phyloP scores from a whole-genome alignment of 2,329 filamentous ascomycete species.

The Thielaviopsis musarum region DNA sequence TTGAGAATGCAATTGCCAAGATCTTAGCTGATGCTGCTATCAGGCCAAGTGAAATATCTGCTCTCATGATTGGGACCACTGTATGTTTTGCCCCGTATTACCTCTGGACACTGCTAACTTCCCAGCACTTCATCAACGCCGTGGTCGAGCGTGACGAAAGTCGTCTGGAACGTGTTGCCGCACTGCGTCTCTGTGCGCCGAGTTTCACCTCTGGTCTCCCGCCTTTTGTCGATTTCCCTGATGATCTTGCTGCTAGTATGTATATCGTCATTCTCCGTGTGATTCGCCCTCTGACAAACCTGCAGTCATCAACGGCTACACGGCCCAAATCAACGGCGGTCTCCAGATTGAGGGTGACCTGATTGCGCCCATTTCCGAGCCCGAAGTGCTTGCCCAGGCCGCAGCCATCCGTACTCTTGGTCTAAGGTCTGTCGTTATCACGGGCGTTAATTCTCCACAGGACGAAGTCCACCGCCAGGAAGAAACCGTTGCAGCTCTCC shows the following conservation, averaged over 20 bases:
- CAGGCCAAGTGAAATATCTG: constrained; percentile 23
- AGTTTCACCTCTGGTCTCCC: constrained; percentile 24
- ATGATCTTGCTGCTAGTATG: constrained; percentile 20
- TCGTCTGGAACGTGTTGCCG: constrained; percentile 32
- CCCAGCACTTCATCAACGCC: constrained; percentile 37
- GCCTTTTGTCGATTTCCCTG: constrained; percentile 36
- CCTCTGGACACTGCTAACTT: background rate
- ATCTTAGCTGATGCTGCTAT: constrained; percentile 1
- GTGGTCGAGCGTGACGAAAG: constrained; percentile 35
- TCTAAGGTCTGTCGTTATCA: constrained; percentile 31
- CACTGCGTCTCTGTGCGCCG: constrained; percentile 36
- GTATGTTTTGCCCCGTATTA: background rate
- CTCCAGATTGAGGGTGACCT: constrained; percentile 15
- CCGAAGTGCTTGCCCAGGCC: constrained; percentile 12
- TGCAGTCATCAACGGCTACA: constrained; percentile 14
- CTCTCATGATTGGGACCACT: constrained; percentile 38
- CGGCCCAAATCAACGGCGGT: constrained; percentile 14
- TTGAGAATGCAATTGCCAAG: constrained; percentile 17
- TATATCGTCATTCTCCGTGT: background rate
- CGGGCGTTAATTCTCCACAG: constrained; percentile 41
- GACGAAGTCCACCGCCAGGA: constrained; percentile 37
- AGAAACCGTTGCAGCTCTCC: constrained; percentile 28
- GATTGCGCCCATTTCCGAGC: constrained; percentile 12
- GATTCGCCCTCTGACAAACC: background rate
- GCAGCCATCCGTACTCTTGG: constrained; percentile 15